A percentile compares a stretch with the other conserved stretches of the same genome.
Evolutionary conservation across 169 alveolate genomes (phyloP).

Genomic region (Eimeria sp.): DNA sequence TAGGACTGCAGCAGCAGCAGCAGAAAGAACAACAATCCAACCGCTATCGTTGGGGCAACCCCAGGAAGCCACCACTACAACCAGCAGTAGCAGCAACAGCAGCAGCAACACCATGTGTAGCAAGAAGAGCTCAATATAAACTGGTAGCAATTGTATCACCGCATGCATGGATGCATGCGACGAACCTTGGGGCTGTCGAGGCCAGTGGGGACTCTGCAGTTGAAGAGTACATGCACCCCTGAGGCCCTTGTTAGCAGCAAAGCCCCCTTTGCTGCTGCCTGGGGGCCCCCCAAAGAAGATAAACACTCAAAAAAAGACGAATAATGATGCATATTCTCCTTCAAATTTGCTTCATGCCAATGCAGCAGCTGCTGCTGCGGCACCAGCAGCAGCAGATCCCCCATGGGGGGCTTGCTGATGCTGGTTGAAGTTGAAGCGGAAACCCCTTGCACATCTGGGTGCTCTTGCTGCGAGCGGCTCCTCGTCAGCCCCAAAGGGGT

Average conservation of each 20-base stretch:
- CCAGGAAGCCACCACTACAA: not conserved
- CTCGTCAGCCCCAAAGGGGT: not conserved
- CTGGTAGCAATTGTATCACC: not conserved
- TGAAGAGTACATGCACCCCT: not conserved
- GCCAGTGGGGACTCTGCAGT: constrained; percentile 28
- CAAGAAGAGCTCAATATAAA: not conserved
- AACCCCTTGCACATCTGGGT: no score
- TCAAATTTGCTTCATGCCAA: not conserved
- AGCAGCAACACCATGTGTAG: not conserved
- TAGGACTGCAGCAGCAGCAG: no score
- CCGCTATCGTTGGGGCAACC: not conserved
- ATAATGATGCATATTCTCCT: not conserved
- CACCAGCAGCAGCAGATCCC: constrained; percentile 24
- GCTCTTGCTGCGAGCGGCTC: no score
- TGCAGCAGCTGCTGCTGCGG: constrained; percentile 45
- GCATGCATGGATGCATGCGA: not conserved
- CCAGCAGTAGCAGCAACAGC: constrained; percentile 1
- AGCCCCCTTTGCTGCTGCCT: not conserved
- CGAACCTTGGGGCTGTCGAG: not conserved
- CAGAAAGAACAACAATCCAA: not conserved
- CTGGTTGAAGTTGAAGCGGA: no score
- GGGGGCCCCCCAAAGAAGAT: not conserved
- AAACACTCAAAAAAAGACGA: not conserved
- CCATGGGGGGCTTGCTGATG: not conserved
- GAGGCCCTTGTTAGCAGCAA: constrained; percentile 23